Evolutionary conservation across 441 rosid genomes (phyloP).

Genomic region (Populus hybrid): DNA sequence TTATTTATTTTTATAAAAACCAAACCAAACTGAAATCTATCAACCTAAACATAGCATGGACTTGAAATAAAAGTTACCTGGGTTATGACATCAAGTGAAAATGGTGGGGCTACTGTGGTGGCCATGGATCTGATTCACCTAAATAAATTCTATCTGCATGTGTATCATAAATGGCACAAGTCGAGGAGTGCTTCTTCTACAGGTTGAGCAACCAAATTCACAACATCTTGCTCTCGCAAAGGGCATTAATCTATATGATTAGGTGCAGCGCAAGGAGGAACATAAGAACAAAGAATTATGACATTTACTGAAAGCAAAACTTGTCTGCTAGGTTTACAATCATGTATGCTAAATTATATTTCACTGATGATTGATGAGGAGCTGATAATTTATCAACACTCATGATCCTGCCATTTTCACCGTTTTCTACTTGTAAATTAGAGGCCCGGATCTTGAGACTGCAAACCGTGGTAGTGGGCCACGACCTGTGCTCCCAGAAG

Average conservation of each 20-base stretch:
- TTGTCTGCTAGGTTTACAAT: too few species aligned
- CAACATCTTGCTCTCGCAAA: neutral
- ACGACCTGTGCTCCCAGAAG: slow-evolving; percentile 78
- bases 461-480: slow-evolving; percentile 93
- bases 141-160: too few species aligned
- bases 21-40: too few species aligned
- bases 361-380: slow-evolving; percentile 9
- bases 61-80: too few species aligned
- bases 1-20: too few species aligned
- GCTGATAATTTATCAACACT: slow-evolving; percentile 16
- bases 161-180: too few species aligned
- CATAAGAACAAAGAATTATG: neutral
- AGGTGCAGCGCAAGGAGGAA: neutral
- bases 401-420: neutral
- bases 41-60: too few species aligned
- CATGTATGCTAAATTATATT: too few species aligned
- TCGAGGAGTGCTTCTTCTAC: neutral
- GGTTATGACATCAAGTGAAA: too few species aligned
- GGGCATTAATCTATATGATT: neutral
- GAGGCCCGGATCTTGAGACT: slow-evolving; percentile 93
- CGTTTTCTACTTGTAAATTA: slow-evolving; percentile 62
- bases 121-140: too few species aligned
- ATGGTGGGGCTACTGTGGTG: too few species aligned
- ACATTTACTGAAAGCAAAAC: slow-evolving; percentile 13
- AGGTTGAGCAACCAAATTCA: neutral